Base-by-base conservation (phyloP, 75 land plant species). In the Picea sitchensis region DNA sequence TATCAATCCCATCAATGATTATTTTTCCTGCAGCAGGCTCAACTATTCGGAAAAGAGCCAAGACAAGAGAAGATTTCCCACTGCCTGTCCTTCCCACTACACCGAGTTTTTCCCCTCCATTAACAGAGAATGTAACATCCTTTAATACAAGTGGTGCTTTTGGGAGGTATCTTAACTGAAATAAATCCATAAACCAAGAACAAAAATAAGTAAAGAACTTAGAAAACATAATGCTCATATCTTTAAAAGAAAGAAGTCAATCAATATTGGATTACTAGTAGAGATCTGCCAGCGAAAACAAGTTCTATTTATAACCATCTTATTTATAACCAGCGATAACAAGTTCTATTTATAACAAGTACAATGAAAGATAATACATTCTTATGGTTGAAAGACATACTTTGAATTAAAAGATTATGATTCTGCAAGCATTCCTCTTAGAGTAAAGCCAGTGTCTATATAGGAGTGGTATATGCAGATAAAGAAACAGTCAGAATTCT, bases 41-140 rank as follows among this genome's bases (percentile, higher is more conserved):
- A 0, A 96, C 92, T 26, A 94, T 81, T 4, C 99, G 88, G 73
- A 96, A 94, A 34, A 96, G 63, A 12, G 97, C 92, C 73, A 86
- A 84, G 5, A 96, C 87, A 0, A 96, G 74, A 15, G 99, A 94
- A 11, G 99, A 86, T 78, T 96, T 95, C 3, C 99, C 97, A 77
- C 94, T 94, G 65, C 99, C 97, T 4, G 99, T 96, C 51, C 97
- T 87, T 41, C 97, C 97, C 23, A 96, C 99, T 34, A 96, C 90
- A 75, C 99, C 97, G 2, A 94, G 87, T 80, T 85, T 89, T 32
- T 86, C 80, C 51, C 95, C 92, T 76, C 87, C 97, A 61, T 71
- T 61, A 76, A 96, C 82, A 14, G 88, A 90, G 80, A 95, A 96
- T 4, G 89, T 89, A 63, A 96, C 86, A n/a, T 96, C 97, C 59